Percentiles rank a stretch among this genome's conserved stretches.
Conservation (phyloP, 2,329 filamentous ascomycete genomes). For the Xylaria sp. region DNA sequence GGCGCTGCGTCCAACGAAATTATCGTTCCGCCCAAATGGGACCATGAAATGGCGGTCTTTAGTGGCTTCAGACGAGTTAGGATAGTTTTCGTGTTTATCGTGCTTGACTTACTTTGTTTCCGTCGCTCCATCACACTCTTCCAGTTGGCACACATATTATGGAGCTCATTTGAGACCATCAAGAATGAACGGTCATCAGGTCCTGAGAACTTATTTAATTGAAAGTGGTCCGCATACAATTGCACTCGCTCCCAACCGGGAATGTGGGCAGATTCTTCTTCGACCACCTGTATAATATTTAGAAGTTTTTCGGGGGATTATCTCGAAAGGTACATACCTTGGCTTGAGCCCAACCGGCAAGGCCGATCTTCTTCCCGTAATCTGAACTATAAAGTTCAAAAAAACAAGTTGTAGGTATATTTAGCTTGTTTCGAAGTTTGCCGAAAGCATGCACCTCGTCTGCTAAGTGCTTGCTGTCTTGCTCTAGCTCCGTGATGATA, state of each 20-base stretch:
- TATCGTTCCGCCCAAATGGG: constrained; percentile 34
- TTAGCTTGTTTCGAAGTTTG: constrained; percentile 12
- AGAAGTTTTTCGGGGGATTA: not conserved
- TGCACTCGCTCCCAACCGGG: constrained; percentile 6
- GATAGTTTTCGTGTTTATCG: constrained; percentile 1
- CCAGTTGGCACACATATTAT: constrained; percentile 9
- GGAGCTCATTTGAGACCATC: constrained; percentile 9
- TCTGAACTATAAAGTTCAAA: constrained; percentile 20
- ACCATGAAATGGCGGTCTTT: constrained; percentile 27
- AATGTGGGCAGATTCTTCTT: constrained; percentile 20
- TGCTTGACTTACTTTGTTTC: constrained; percentile 2
- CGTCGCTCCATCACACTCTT: constrained; percentile 17
- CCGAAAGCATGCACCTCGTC: constrained; percentile 22
- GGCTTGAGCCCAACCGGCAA: not conserved
- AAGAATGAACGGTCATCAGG: constrained; percentile 20
- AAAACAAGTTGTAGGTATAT: constrained; percentile 20
- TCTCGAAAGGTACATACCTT: constrained; percentile 10
- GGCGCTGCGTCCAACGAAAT: constrained; percentile 33
- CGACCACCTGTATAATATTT: constrained; percentile 19
- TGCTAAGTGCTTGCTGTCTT: constrained; percentile 8
- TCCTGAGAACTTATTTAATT: constrained; percentile 22
- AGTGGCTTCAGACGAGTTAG: constrained; percentile 11
- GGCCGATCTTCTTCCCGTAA: constrained; percentile 18
- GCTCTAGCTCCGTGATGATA: constrained; percentile 17
- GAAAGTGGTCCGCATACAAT: constrained; percentile 21